Evolutionary conservation across 2,329 filamentous ascomycete genomes (phyloP), one percentile per base, ranked within the genome.

Genomic region (Aspergillus fumigatus): DNA sequence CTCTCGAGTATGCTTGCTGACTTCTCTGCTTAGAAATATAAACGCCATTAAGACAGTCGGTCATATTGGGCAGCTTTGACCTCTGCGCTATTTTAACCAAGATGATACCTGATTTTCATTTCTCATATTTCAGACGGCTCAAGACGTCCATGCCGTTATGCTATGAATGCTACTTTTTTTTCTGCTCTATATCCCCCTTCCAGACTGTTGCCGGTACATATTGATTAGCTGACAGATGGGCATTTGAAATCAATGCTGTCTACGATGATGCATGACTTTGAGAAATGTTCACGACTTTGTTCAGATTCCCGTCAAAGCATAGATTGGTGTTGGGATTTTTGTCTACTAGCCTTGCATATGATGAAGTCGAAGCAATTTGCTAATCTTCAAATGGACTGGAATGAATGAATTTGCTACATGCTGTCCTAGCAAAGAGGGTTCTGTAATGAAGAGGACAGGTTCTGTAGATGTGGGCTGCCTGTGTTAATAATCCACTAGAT

Each of bases 21-120:
- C 27, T 25, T 45, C 29, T n/a, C 14, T 43, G 51, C n/a, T 40
- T 56, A 77, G 75, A 77, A 77, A 74, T 77, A 77, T 63, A 77
- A 77, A 65, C 69, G 67, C 52, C 70, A 76, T 62, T 77, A 63
- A 60, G 56, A 11, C 5, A 5, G 41, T 41, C 41, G 8, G 32
- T 21, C 25, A 47, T n/a, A 43, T 43, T 48, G 19, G 17, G 14
- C 10, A 47, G 23, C n/a, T 47, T 23, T 7, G 23, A 14, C 11
- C 21, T 47, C 26, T 47, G 19, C 9, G 19, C 43, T 17, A 23
- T 47, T 47, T 23, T 25, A 4, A 23, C 21, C 43, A 14, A 47
- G 43, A 47, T 47, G 41, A 45, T 45, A 19, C 21, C 21, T 45
- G 21, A 10, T 5, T 23, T 45, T 21, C 41, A 45, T 23, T 45